A percentile compares a stretch with the other conserved stretches of the same genome.
Conservation (phyloP, 257 asterid species). For the Voacanga thouarsii region DNA sequence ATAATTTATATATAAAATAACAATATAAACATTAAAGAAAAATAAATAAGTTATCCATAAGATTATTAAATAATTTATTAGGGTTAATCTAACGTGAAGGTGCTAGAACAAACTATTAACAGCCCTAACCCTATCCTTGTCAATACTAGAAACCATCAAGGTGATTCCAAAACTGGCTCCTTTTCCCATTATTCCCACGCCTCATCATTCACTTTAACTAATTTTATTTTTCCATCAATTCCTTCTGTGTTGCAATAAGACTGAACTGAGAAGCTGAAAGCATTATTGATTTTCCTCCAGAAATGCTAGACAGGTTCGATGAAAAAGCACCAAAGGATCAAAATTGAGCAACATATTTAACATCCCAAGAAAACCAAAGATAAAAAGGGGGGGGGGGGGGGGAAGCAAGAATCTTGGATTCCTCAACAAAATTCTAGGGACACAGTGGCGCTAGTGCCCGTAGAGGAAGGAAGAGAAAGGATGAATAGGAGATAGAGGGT, state of each 20-base stretch:
- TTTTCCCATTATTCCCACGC: constrained; percentile 26
- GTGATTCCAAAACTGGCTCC: constrained; percentile 73
- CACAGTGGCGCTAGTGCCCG: too few relatives aligned
- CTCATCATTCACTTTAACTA: not conserved
- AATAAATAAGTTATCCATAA: too few relatives aligned
- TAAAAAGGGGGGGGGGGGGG: constrained; percentile 39
- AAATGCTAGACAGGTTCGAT: constrained; percentile 48
- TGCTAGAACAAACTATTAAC: too few relatives aligned
- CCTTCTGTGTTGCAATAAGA: not conserved
- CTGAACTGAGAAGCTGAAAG: constrained; percentile 14
- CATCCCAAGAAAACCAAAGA: too few relatives aligned
- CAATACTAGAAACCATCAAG: constrained; percentile 66
- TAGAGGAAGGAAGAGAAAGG: too few relatives aligned
- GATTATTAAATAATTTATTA: too few relatives aligned
- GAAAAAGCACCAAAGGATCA: constrained; percentile 49
- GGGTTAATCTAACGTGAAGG: too few relatives aligned
- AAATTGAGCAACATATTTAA: constrained; percentile 43
- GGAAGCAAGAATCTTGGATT: constrained; percentile 50
- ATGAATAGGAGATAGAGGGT: too few relatives aligned
- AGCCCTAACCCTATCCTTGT: constrained; percentile 60
- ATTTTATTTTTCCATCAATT: not conserved
- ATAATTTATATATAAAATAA: too few relatives aligned
- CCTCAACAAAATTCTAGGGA: constrained; percentile 39
- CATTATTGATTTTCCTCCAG: constrained; percentile 28
- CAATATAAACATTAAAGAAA: too few relatives aligned